Base-by-base conservation (phyloP, 345 rosid genomes). In the Viola odorata region DNA sequence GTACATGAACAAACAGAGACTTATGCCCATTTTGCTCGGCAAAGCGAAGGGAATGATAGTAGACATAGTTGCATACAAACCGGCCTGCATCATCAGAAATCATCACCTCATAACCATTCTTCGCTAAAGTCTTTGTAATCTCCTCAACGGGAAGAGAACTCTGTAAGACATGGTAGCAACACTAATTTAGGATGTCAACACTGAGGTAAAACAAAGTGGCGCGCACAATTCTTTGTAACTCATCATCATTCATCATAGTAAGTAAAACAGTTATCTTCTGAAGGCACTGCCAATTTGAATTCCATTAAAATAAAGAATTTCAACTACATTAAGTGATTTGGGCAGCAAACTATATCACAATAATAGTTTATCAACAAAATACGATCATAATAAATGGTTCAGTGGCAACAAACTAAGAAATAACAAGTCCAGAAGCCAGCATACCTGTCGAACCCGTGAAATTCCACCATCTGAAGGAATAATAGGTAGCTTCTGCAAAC, bases 61-160 rank as follows among this genome's bases (percentile, higher is more conserved):
- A 94, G 37, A 90, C 90, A 41, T 90, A 94, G 75, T 92, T 94
- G 91, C 99, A 94, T 37, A 94, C 99, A 65, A 94, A 94, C 53
- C 99, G 85, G 36, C 99, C 99, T 0, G 99, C 99, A 72, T 94
- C 99, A 67, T 83, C 82, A 0, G 99, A 94, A 38, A 80, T 64
- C 78, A 79, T 82, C 69, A 90, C 95, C 6, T 94, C 92, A 55
- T 67, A 85, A 45, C 97, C 97, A 60, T 83, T 84, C 71, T 85
- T 78, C 12, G 55, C 77, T 65, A 88, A 69, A 13, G 77, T 80
- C 62, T 78, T 82, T n/a, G 85, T 76, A 23, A 88, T 82, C 61
- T 82, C 90, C 52, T 67, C 80, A 17, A 82, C 82, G 12, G 90
- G 88, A 68, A 88, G 80, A 63, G 82, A 61, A 48, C 89, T 88